Evolutionary conservation across 202 grass and related monocot genomes (phyloP).

Genomic region (Brachypodium distachyon): DNA sequence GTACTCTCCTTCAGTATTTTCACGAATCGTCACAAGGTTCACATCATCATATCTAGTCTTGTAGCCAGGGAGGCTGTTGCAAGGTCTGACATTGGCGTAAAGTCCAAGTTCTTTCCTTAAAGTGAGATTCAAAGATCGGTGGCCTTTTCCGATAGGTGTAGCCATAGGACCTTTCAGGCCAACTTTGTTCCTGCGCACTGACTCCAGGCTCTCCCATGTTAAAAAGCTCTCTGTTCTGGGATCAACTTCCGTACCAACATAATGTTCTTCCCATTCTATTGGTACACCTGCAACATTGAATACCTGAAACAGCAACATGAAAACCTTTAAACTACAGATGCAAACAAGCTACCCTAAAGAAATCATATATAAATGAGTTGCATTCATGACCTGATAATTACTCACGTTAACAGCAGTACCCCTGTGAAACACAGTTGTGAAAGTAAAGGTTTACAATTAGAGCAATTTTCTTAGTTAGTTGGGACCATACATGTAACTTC

Average conservation of each 20-base stretch:
- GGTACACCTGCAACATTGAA: slow-evolving; percentile 77
- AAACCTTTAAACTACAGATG: neutral
- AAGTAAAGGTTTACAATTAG: neutral
- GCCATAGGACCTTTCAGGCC: slow-evolving; percentile 99
- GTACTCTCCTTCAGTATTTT: slow-evolving; percentile 98
- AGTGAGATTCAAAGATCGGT: slow-evolving; percentile 93
- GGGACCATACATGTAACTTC: neutral
- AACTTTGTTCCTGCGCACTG: slow-evolving; percentile 80
- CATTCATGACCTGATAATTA: neutral
- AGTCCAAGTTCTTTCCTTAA: slow-evolving; percentile 92
- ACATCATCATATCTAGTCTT: slow-evolving; percentile 96
- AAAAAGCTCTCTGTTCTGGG: slow-evolving; percentile 95
- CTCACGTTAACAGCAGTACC: neutral
- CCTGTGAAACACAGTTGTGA: neutral
- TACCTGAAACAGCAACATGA: slow-evolving; percentile 40
- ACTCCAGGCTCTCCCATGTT: slow-evolving; percentile 94
- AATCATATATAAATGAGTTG: slow-evolving; percentile 1
- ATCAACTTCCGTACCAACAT: slow-evolving; percentile 79
- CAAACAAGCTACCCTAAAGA: neutral
- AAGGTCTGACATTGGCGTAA: slow-evolving; percentile 93
- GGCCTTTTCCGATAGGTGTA: slow-evolving; percentile 96
- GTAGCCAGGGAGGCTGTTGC: slow-evolving; percentile 84
- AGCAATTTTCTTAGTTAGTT: neutral
- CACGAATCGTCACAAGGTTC: slow-evolving; percentile 94
- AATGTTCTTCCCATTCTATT: slow-evolving; percentile 99